Conservation (phyloP, 495 filamentous ascomycete species). For the Pseudomonodictys pantanalensis region DNA sequence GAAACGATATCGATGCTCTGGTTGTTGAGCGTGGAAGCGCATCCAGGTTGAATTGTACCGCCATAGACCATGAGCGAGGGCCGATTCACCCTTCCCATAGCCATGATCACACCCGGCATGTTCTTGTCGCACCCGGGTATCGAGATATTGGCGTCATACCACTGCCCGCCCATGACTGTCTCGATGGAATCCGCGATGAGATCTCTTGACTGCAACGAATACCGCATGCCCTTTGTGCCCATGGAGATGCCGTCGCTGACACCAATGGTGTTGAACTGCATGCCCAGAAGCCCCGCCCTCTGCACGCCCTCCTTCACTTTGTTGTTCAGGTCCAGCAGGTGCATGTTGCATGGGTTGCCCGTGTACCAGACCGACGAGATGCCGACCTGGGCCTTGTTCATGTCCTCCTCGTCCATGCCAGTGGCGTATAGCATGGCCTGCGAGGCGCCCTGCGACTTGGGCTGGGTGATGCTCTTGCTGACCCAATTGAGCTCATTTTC, state of each 20-base stretch:
- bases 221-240: conserved; percentile 87
- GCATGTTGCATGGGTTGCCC: conserved; percentile 99
- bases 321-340: conserved; percentile 82
- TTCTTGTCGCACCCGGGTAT: conserved; percentile 99
- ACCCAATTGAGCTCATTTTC: conserved; percentile 60
- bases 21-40: conserved; percentile 65
- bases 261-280: conserved; percentile 96
- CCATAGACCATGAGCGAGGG: conserved; percentile 97
- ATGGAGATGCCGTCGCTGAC: conserved; percentile 84
- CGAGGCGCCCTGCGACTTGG: conserved; percentile 94
- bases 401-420: conserved; percentile 75
- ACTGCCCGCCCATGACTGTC: conserved; percentile 98
- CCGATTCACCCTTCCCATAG: conserved; percentile 92
- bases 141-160: conserved; percentile 98
- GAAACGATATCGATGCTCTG: conserved; percentile 89
- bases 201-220: conserved; percentile 88
- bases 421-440: conserved; percentile 99
- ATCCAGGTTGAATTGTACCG: conserved; percentile 89
- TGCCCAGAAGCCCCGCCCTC: conserved; percentile 40
- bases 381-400: conserved; percentile 93
- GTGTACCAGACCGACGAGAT: conserved; percentile 91
- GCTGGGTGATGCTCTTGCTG: conserved; percentile 83
- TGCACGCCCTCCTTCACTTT: conserved; percentile 82
- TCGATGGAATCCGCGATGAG: conserved; percentile 97
- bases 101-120: conserved; percentile 98